Base-by-base conservation (phyloP, 495 filamentous ascomycete species). In the Bombardia bombarda region DNA sequence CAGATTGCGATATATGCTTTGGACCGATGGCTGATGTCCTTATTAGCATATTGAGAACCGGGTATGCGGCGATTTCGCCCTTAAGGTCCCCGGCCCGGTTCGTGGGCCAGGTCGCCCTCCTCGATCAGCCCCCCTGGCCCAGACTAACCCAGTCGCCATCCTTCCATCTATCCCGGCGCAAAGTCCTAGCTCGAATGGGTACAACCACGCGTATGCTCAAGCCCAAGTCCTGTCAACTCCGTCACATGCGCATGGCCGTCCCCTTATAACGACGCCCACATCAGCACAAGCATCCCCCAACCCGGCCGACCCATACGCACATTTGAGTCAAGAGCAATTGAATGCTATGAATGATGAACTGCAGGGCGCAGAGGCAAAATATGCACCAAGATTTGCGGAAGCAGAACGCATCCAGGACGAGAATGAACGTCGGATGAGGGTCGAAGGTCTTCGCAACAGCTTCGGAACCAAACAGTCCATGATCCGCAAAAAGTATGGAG, bases 391-490 rank as follows among this genome's bases (percentile, higher is more conserved):
- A 19, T 66, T 70, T 25, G 55, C 55, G 7, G 65, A 70, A 40
- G 65, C 62, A 1, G 57, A 67, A 36, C 13, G 7, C 1, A 62
- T 66, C 10, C 23, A 36, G 1, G 66, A 71, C 40, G 60, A 63
- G 20, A 55, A 52, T 4, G 42, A 50, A 19, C 55, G 61, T 5
- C 52, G 53, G 7, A 13, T 19, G 8, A 65, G 49, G 38, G 37
- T 72, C 3, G 68, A 68, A 1, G 65, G 65, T 12, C 49, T 74
- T 1, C 62, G 66, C 8, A 70, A 69, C 28, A 60, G 60, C 20
- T 71, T 68, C 34, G 67, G 64, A 14, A 72, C 69, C 3, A 72
- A 71, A 41, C 66, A 72, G 33, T 69, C 66, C 28, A 69, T 65
- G 47, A 67, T 71, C 18, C 58, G 68, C 5, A 69, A 69, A 47